phyloP scores from a whole-genome alignment of 2,329 filamentous ascomycete genomes.

The Aspergillus floridensis region DNA sequence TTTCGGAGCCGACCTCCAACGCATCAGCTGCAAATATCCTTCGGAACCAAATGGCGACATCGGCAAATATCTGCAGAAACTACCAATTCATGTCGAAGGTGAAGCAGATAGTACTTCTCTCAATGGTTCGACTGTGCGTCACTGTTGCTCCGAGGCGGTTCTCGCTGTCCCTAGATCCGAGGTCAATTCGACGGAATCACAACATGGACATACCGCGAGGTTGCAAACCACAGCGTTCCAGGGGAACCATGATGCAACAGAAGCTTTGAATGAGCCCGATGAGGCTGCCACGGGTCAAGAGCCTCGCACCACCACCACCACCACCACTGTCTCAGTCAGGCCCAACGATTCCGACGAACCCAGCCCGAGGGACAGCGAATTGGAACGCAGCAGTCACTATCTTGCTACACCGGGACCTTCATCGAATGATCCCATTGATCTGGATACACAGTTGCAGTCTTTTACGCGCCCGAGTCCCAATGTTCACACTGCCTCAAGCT shows the following conservation, averaged over 20 bases:
- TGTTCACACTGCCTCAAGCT: background rate
- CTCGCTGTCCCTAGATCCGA: background rate
- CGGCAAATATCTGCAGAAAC: conserved; percentile 6
- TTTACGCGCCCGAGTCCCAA: background rate
- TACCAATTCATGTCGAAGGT: conserved; percentile 6
- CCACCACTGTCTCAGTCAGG: background rate
- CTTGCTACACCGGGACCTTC: background rate
- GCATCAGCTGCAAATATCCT: conserved; percentile 21
- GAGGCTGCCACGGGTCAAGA: background rate
- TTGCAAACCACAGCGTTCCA: background rate
- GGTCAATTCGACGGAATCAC: background rate
- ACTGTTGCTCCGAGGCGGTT: background rate
- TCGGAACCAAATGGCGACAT: conserved; percentile 8
- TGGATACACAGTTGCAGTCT: background rate
- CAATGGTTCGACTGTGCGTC: background rate
- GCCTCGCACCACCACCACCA: background rate
- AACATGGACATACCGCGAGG: background rate
- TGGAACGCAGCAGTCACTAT: background rate
- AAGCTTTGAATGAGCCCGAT: background rate
- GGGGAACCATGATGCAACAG: background rate
- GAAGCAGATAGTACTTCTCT: background rate
- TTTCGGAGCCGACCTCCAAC: conserved; percentile 28
- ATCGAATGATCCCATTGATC: background rate
- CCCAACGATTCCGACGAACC: background rate
- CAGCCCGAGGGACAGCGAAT: background rate